These are phyloP conservation scores for Lagenidium giganteum DNA, from an alignment of 352 stramenopile genomes.

Conservation along the genomic window DNA sequence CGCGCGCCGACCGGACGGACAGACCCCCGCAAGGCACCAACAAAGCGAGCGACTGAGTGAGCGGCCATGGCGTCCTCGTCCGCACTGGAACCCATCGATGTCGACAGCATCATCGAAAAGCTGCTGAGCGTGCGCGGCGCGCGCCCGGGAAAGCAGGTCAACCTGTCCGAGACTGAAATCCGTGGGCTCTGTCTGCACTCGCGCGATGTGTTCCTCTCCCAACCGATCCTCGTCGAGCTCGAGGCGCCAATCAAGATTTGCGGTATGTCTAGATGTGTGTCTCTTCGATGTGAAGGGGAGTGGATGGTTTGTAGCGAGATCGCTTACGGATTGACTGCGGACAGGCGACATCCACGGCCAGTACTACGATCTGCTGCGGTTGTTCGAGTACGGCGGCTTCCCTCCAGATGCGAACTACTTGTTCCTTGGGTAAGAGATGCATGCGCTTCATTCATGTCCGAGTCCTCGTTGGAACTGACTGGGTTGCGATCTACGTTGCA, in stretches of 20 bases:
- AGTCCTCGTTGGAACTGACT: slow-evolving; percentile 5
- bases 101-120: slow-evolving; percentile 88
- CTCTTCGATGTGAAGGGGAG: background rate
- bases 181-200: slow-evolving; percentile 91
- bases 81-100: slow-evolving; percentile 72
- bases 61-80: slow-evolving; percentile 36
- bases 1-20: no score
- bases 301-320: background rate
- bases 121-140: slow-evolving; percentile 86
- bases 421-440: slow-evolving; percentile 74
- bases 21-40: no score
- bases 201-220: slow-evolving; percentile 91
- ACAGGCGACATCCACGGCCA: slow-evolving; percentile 96
- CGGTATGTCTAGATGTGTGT: slow-evolving; percentile 30
- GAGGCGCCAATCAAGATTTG: slow-evolving; percentile 94
- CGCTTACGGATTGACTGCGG: slow-evolving; percentile 11
- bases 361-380: slow-evolving; percentile 97
- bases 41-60: no score
- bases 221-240: slow-evolving; percentile 94
- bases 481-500: slow-evolving; percentile 4
- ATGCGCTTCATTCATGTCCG: slow-evolving; percentile 97
- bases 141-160: slow-evolving; percentile 83
- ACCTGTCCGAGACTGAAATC: slow-evolving; percentile 89
- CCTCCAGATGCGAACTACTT: slow-evolving; percentile 78
- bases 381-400: slow-evolving; percentile 92